Evolutionary conservation across 768 basidiomycete species (phyloP).

Genomic region (Collybia sordida): DNA sequence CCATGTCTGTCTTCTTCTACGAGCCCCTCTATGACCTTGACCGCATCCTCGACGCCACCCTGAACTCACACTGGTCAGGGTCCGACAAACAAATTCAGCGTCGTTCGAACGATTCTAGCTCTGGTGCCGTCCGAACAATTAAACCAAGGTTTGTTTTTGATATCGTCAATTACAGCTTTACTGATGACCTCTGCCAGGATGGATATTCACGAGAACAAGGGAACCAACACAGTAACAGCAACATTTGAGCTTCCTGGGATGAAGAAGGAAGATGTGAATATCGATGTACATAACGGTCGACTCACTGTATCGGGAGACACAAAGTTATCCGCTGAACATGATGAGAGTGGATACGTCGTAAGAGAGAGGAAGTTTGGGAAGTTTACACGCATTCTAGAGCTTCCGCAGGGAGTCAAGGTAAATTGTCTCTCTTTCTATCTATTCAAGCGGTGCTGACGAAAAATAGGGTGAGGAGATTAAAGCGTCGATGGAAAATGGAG

Average conservation of each 20-base stretch:
- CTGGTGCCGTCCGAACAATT: conserved; percentile 4
- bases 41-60: conserved; percentile 38
- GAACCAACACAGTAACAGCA: conserved; percentile 40
- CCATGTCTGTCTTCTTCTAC: conserved; percentile 26
- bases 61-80: conserved; percentile 2
- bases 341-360: conserved; percentile 34
- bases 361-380: conserved; percentile 46
- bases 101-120: neutral
- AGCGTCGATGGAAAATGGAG: conserved; percentile 9
- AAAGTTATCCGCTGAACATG: conserved; percentile 23
- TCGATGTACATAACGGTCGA: conserved; percentile 43
- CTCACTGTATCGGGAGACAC: conserved; percentile 46
- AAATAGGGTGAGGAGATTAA: conserved; percentile 10
- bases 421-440: neutral
- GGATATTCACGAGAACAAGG: conserved; percentile 43
- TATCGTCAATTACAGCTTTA: too few relatives aligned
- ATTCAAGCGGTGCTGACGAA: neutral
- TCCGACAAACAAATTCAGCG: conserved; percentile 1
- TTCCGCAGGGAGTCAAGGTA: conserved; percentile 50
- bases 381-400: conserved; percentile 44
- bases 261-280: conserved; percentile 42
- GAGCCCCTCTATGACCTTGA: conserved; percentile 41
- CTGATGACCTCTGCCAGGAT: too few relatives aligned
- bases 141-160: conserved; percentile 10
- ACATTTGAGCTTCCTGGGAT: conserved; percentile 58